Base-by-base conservation (phyloP, 2,329 filamentous ascomycete genomes). In the Pseudogymnoascus sp. region DNA sequence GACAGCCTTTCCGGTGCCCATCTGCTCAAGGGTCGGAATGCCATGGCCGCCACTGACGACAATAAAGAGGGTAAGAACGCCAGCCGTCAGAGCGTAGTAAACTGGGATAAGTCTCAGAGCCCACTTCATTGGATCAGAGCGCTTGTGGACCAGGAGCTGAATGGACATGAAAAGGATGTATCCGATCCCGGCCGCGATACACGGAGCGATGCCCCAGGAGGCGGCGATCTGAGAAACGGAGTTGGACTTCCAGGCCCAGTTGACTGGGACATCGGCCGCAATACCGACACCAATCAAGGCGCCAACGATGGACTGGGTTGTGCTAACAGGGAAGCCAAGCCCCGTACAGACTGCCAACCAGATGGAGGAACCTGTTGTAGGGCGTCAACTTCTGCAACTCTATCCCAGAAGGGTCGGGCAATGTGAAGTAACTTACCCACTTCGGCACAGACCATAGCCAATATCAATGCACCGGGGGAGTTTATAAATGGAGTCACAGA, bases 321-420 rank as follows among this genome's bases (percentile, higher is more conserved):
- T 89, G 0, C 86, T 89, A 68, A 89, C 87, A 76, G 89, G 89
- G 64, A 87, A 86, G 2, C 86, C 89, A 79, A 90, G 81, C 53
- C 81, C 79, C 1, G 88, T 91, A 74, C 88, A 91, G 87, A 87
- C 90, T 87, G 90, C 91, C 56, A 91, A 87, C 88, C 89, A 92
- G 7, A 81, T 78, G 1, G 87, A 85, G 60, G 87, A 86, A 68
- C 80, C 87, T n/a, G 85, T 85, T 37, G 4, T 26, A 22, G 16
- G 28, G 8, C 24, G 43, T 24, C 6, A 28, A 10, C 19, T 50
- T 24, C 43, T 5, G 3, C 24, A 50, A 1, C 35, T n/a, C 5
- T 37, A 2, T n/a, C 35, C 4, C 43, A 4, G 43, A 4, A 4
- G 19, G 14, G 6, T 6, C 14, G 10, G 6, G 24, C 12, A 3